A percentile compares a stretch with the other conserved stretches of the same genome.
phyloP scores from a whole-genome alignment of 345 rosid species.

The Erodium maritimum region DNA sequence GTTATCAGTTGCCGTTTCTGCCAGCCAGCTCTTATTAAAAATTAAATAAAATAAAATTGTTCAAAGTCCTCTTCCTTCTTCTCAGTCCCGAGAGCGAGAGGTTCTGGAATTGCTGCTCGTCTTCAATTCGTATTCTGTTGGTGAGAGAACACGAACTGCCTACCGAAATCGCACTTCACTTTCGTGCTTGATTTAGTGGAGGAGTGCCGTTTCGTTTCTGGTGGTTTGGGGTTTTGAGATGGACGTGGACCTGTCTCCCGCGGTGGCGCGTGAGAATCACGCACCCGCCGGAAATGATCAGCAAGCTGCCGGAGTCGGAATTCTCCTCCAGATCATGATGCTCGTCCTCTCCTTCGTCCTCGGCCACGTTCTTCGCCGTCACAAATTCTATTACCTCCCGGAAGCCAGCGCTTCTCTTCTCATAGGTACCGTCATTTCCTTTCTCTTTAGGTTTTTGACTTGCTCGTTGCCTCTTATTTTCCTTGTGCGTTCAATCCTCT shows the following conservation, averaged over 20 bases:
- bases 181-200: background rate
- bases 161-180: background rate
- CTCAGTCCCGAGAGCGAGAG: too few relatives aligned
- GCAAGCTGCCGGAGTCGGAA: constrained; percentile 97
- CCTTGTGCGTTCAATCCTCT: too few relatives aligned
- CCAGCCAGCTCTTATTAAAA: too few relatives aligned
- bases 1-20: too few relatives aligned
- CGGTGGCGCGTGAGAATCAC: constrained; percentile 35
- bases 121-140: too few relatives aligned
- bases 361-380: constrained; percentile 96
- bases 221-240: background rate
- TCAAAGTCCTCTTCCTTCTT: too few relatives aligned
- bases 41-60: too few relatives aligned
- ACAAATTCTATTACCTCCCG: constrained; percentile 84
- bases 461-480: background rate
- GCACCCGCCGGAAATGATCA: constrained; percentile 63
- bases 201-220: background rate
- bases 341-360: constrained; percentile 96
- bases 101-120: too few relatives aligned
- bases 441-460: background rate
- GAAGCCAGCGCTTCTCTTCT: constrained; percentile 99
- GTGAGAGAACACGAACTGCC: too few relatives aligned
- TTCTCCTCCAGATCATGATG: constrained; percentile 99
- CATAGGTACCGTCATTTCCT: constrained; percentile 37
- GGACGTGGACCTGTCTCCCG: background rate